These are phyloP conservation scores for Trichophyton simii DNA, from an alignment of 2,329 filamentous ascomycete species.

Conservation along the genomic window DNA sequence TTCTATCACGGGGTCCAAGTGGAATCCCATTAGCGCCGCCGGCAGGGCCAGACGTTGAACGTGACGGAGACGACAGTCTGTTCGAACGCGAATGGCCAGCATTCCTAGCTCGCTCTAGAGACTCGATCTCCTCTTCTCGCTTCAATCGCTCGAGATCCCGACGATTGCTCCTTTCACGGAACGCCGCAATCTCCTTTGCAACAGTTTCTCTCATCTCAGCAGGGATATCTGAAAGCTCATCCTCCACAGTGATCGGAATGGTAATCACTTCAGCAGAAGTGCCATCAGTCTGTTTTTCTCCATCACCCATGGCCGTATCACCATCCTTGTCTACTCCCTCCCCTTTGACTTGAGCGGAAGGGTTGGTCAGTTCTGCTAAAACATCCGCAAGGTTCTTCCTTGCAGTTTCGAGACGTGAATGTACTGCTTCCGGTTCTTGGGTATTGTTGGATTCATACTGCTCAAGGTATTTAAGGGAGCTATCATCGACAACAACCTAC, in stretches of 20 bases:
- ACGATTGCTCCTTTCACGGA: slow-evolving; percentile 79
- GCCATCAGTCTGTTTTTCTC: slow-evolving; percentile 43
- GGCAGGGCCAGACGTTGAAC: slow-evolving; percentile 48
- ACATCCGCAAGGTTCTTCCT: slow-evolving; percentile 55
- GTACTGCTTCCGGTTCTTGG: slow-evolving; percentile 46
- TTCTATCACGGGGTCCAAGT: slow-evolving; percentile 55
- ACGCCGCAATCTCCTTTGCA: slow-evolving; percentile 83
- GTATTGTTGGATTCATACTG: slow-evolving; percentile 60
- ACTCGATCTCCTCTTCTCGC: slow-evolving; percentile 85
- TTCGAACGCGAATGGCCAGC: slow-evolving; percentile 47
- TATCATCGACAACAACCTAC: slow-evolving; percentile 61
- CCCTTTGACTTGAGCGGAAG: slow-evolving; percentile 38
- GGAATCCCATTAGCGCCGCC: slow-evolving; percentile 62
- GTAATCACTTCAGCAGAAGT: slow-evolving; percentile 70
- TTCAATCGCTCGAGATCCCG: slow-evolving; percentile 78
- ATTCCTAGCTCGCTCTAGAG: slow-evolving; percentile 64
- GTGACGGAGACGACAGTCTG: slow-evolving; percentile 59
- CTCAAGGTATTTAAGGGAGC: slow-evolving; percentile 72
- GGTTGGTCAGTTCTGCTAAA: slow-evolving; percentile 60
- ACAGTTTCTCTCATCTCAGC: slow-evolving; percentile 93
- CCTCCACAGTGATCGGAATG: slow-evolving; percentile 74
- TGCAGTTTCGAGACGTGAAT: slow-evolving; percentile 58
- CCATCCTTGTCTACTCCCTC: slow-evolving; percentile 48
- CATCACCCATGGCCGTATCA: slow-evolving; percentile 58
- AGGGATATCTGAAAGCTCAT: slow-evolving; percentile 89